Base-by-base conservation (phyloP, 2,329 filamentous ascomycete genomes). In the Colletotrichum costaricense region DNA sequence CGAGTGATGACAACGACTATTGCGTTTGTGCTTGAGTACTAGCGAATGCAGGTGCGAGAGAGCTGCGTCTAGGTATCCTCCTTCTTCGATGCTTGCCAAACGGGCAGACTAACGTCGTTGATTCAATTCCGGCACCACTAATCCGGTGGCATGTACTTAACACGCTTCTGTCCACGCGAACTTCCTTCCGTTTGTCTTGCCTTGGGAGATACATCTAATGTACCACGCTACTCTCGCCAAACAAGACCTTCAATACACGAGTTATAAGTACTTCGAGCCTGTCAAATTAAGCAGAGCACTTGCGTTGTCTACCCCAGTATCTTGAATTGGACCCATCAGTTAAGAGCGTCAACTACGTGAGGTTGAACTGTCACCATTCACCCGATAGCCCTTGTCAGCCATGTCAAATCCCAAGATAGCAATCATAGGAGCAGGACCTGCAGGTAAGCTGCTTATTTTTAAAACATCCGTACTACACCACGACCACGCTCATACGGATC, bases 391-490 rank as follows among this genome's bases (percentile, higher is more conserved):
- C n/a, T n/a, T 1, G 14, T 30, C 38, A 35, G 38, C 33, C 12
- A 72, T 72, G 72, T 42, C 59, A 1, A 30, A 12, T n/a, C 63
- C 24, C 16, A 67, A 77, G 69, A 85, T 88, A 71, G 86, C 86
- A 66, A 87, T 88, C 64, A 79, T 88, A 52, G 87, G 87, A 58
- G 86, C 84, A 38, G 87, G 87, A 6, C 86, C 86, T 11, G 82
- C 81, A 9, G 87, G 69, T 72, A 62, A 62, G 56, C 54, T 35
- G 33, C 33, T 12, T 24, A 2, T 33, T 35, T 26, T 33, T 42
- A 35, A 35, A 16, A n/a, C 52, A n/a, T n/a, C 42, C 42, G 1
- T n/a, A 19, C 42, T 49, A 2, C 42, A 49, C 42, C 19, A n/a
- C 16, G 5, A 49, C 42, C 19, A n/a, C 16, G 5, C 42, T 49